phyloP scores from a whole-genome alignment of 2,329 filamentous ascomycete genomes.

The Sclerotinia sclerotiorum region DNA sequence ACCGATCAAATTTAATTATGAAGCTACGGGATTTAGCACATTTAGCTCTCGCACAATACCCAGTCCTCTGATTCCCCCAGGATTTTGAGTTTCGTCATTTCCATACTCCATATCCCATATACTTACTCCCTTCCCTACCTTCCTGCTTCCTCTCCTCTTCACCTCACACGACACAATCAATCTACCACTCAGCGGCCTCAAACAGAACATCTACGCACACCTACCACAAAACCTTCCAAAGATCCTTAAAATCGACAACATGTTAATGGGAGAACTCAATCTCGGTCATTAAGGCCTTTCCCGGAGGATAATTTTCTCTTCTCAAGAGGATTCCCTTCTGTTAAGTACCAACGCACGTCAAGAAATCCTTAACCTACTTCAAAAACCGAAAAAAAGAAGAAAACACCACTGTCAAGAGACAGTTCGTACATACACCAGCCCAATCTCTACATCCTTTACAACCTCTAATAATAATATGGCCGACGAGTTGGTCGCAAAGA shows the following conservation, averaged over 20 bases:
- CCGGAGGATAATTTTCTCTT: constrained; percentile 1
- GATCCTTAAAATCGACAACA: neutral
- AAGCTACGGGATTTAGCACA: neutral
- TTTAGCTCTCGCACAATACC: neutral
- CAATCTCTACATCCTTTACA: neutral
- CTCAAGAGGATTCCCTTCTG: constrained; percentile 8
- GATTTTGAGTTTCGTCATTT: constrained; percentile 11
- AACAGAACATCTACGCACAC: neutral
- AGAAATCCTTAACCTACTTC: neutral
- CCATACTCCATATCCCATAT: neutral
- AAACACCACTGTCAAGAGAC: neutral
- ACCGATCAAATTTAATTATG: neutral
- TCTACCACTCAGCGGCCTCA: neutral
- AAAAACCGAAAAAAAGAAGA: neutral
- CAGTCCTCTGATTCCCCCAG: constrained; percentile 1
- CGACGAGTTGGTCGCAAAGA: constrained; percentile 21
- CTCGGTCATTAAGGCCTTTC: neutral
- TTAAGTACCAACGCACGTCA: neutral
- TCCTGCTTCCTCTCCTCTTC: neutral
- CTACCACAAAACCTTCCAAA: neutral
- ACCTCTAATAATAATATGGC: constrained; percentile 24
- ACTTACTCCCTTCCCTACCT: neutral
- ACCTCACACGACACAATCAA: neutral
- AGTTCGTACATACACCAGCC: neutral
- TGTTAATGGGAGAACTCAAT: neutral